Conservation (phyloP, 495 filamentous ascomycete species). For the Penicillium macrosclerotiorum region DNA sequence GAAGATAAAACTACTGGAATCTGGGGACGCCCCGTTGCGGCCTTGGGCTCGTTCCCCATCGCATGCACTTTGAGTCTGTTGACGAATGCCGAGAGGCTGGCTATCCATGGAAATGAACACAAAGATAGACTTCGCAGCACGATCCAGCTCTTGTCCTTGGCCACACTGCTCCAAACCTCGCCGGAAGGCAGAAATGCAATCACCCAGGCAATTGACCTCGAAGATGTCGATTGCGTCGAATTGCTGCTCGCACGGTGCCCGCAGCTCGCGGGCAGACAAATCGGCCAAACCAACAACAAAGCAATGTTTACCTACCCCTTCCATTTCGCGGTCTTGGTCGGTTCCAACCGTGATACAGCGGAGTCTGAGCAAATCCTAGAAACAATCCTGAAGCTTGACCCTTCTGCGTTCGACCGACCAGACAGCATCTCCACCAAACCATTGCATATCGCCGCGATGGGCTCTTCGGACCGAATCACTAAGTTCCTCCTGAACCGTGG, state of each 20-base stretch:
- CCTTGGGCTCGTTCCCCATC: constrained; percentile 6
- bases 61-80: constrained; percentile 18
- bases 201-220: constrained; percentile 26
- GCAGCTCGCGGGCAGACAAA: constrained; percentile 1
- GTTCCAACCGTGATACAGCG: constrained; percentile 14
- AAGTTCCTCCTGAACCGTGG: constrained; percentile 18
- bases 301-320: constrained; percentile 17
- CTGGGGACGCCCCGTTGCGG: neutral
- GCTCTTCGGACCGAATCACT: constrained; percentile 8
- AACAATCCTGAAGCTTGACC: constrained; percentile 10
- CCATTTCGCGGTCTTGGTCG: constrained; percentile 23
- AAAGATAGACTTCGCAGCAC: constrained; percentile 2
- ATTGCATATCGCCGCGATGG: constrained; percentile 11
- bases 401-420: constrained; percentile 4
- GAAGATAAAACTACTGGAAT: neutral
- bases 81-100: constrained; percentile 18
- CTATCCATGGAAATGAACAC: constrained; percentile 16
- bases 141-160: constrained; percentile 5
- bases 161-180: constrained; percentile 6
- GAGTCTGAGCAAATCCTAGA: constrained; percentile 19
- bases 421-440: constrained; percentile 7
- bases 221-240: constrained; percentile 15
- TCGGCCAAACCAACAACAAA: constrained; percentile 10
- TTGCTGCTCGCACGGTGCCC: constrained; percentile 10
- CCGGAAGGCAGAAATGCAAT: constrained; percentile 20